Percentiles rank a stretch among this genome's conserved stretches.
Conservation (phyloP, 306 rosid species). For the Prinsepia uniflora region DNA sequence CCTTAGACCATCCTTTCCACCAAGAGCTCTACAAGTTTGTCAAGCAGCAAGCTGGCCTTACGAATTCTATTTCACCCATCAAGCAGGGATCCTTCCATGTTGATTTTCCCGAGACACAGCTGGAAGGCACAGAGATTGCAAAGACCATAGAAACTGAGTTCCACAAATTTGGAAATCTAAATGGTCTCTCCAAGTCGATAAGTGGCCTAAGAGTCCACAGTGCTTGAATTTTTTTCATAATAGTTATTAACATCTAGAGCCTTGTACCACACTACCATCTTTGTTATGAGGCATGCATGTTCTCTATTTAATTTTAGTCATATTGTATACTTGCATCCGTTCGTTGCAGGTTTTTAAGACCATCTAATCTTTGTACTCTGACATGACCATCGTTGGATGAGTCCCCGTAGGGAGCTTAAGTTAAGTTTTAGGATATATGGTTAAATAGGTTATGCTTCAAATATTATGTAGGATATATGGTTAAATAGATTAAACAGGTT, state of each 20-base stretch:
- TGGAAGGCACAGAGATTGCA: slow-evolving; percentile 53
- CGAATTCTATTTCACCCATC: slow-evolving; percentile 42
- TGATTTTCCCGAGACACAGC: slow-evolving; percentile 70
- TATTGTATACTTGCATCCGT: slow-evolving; percentile 44
- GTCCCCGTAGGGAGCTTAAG: background rate
- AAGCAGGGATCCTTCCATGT: slow-evolving; percentile 79
- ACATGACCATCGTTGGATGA: slow-evolving; percentile 10
- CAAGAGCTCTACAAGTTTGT: slow-evolving; percentile 62
- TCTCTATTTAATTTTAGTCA: slow-evolving; percentile 18
- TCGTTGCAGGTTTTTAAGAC: slow-evolving; percentile 37
- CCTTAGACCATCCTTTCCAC: slow-evolving; percentile 62
- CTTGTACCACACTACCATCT: background rate
- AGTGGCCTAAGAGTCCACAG: slow-evolving; percentile 43
- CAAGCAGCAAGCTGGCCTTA: slow-evolving; percentile 47
- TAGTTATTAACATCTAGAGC: background rate
- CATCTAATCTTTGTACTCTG: slow-evolving; percentile 14
- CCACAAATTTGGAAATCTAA: slow-evolving; percentile 59
- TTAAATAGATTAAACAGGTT: too few species aligned
- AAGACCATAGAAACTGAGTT: slow-evolving; percentile 65
- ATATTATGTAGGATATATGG: too few species aligned
- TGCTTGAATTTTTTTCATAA: slow-evolving; percentile 20
- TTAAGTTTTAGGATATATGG: background rate
- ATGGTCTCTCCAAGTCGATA: slow-evolving; percentile 41
- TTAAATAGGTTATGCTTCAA: too few species aligned
- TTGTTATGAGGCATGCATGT: slow-evolving; percentile 12